Evolutionary conservation across 345 rosid species (phyloP).

Genomic region (Eutrema yunnanense): DNA sequence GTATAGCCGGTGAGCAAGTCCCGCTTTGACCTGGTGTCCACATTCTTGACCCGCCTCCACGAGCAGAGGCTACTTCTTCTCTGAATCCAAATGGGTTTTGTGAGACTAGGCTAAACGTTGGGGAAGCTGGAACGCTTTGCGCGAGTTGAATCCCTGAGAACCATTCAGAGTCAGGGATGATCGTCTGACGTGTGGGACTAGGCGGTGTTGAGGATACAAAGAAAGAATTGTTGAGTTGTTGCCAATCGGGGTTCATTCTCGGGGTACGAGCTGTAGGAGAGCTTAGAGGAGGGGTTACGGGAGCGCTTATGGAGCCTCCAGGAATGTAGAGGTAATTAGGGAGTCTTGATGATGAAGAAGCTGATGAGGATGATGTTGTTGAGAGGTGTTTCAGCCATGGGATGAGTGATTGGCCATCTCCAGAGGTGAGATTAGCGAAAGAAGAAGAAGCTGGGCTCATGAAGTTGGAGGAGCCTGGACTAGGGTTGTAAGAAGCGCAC

Average conservation of each 20-base stretch:
- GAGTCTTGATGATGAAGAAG: constrained; percentile 68
- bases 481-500: constrained; percentile 71
- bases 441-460: constrained; percentile 82
- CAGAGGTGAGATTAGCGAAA: constrained; percentile 48
- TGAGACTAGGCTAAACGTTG: constrained; percentile 82
- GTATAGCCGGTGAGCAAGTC: constrained; percentile 88
- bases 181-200: constrained; percentile 65
- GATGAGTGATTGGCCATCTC: constrained; percentile 70
- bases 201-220: constrained; percentile 90
- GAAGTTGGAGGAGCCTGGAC: constrained; percentile 80
- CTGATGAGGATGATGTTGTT: constrained; percentile 67
- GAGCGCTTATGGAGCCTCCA: constrained; percentile 95
- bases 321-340: constrained; percentile 62
- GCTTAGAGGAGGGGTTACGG: constrained; percentile 97
- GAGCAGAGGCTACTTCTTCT: constrained; percentile 48
- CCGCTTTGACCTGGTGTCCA: constrained; percentile 99
- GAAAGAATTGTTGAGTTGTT: constrained; percentile 53
- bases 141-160: constrained; percentile 70
- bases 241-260: constrained; percentile 55
- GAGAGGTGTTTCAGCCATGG: constrained; percentile 97
- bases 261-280: constrained; percentile 90
- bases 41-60: constrained; percentile 57
- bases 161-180: constrained; percentile 81
- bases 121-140: constrained; percentile 76
- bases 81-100: constrained; percentile 68